Base-by-base conservation (phyloP, 2,329 filamentous ascomycete species). In the Paraphoma sp. region DNA sequence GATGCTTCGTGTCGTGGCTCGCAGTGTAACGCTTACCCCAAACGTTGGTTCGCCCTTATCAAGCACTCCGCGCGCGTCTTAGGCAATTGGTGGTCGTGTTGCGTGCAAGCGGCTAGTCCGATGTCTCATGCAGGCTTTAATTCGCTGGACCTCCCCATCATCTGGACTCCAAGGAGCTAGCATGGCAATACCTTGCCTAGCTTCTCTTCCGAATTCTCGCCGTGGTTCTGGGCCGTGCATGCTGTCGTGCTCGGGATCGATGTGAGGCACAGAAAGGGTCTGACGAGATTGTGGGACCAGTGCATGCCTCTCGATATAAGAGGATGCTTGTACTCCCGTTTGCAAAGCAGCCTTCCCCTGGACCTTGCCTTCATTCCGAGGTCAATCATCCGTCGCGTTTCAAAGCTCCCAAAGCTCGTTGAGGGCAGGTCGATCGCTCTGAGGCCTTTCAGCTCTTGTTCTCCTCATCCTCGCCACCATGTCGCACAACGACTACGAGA, bases 401-500 rank as follows among this genome's bases (percentile, higher is more conserved):
- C 42, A 18, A 42, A 51, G 41, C 46, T 51, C 47, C n/a, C n/a
- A n/a, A n/a, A n/a, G n/a, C n/a, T n/a, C n/a, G n/a, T n/a, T n/a
- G n/a, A 28, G 36, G 49, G 33, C 45, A 29, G 23, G 29, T 30
- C 38, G 48, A 47, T 33, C 41, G 17, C 44, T 38, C 18, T 54
- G 38, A 17, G 40, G 40, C 10, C 40, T 3, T n/a, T 4, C 11
- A 16, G 11, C 16, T n/a, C 40, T 16, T 42, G 40, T 17, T n/a
- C 4, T 42, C 12, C 10, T 7, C 11, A 42, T 16, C 8, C 30
- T 18, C 42, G 38, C n/a, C 53, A 66, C 48, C 9, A 74, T 73
- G 69, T 61, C 67, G 49, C 58, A 54, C 49, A 54, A 56, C 45
- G 63, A 69, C 30, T 50, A 56, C 45, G 69, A 73, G 54, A 74